phyloP scores from a whole-genome alignment of 1,284 basidiomycete genomes.

The Trichosporon coremiiforme region DNA sequence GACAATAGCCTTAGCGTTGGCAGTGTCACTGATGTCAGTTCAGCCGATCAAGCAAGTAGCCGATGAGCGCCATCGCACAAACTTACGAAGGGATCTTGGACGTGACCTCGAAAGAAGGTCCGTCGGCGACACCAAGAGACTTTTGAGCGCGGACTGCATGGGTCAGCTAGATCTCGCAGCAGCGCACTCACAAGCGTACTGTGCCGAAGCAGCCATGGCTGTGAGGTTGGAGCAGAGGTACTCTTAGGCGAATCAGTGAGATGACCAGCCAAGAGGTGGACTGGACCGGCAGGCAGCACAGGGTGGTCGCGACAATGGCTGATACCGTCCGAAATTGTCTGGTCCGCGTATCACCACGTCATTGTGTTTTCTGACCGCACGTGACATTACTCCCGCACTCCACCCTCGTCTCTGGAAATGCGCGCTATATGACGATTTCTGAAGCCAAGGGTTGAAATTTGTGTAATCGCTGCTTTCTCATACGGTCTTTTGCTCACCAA shows the following conservation, averaged over 20 bases:
- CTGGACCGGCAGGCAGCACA: slow-evolving; percentile 7
- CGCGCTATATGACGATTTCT: slow-evolving; percentile 8
- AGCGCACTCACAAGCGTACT: slow-evolving; percentile 67
- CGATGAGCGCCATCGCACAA: not conserved
- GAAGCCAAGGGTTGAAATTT: slow-evolving; percentile 8
- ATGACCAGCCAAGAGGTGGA: slow-evolving; percentile 11
- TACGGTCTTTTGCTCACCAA: slow-evolving; percentile 11
- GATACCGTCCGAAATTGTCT: slow-evolving; percentile 14
- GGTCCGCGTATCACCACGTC: not conserved
- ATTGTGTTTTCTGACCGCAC: not conserved
- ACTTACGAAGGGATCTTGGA: slow-evolving; percentile 65
- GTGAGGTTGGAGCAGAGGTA: slow-evolving; percentile 14
- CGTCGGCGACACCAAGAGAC: slow-evolving; percentile 79
- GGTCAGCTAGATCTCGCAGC: not conserved
- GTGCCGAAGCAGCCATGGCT: slow-evolving; percentile 41
- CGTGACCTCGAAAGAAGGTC: slow-evolving; percentile 73
- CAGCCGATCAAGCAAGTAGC: slow-evolving; percentile 25
- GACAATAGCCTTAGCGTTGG: slow-evolving; percentile 66
- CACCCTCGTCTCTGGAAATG: slow-evolving; percentile 10
- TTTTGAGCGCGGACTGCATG: slow-evolving; percentile 88
- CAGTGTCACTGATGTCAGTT: slow-evolving; percentile 63
- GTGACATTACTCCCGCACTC: slow-evolving; percentile 5
- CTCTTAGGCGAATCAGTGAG: not conserved
- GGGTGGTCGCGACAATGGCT: not conserved
- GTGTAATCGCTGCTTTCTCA: slow-evolving; percentile 18